A percentile compares a stretch with the other conserved stretches of the same genome.
Evolutionary conservation across 2,329 filamentous ascomycete genomes (phyloP).

Genomic region (Phoma sp.): DNA sequence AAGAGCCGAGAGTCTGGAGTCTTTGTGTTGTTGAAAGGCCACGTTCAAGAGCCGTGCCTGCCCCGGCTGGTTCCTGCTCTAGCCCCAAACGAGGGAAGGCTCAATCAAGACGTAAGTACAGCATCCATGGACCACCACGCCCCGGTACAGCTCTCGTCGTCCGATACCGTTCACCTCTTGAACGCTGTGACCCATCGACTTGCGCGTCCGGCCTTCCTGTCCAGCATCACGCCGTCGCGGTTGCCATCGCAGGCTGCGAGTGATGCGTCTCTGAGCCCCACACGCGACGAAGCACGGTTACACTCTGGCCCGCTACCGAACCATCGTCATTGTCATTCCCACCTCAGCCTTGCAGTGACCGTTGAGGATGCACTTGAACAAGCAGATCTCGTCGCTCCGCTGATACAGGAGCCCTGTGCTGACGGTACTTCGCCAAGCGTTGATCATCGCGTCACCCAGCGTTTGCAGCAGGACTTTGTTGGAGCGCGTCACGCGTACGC

Average conservation of each 20-base stretch:
- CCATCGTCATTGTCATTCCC: constrained; percentile 42
- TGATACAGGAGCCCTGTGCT: constrained; percentile 44
- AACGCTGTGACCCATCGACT: constrained; percentile 43
- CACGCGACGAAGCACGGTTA: constrained; percentile 41
- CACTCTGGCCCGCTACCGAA: constrained; percentile 27
- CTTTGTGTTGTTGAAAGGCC: constrained; percentile 35
- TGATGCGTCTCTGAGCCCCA: constrained; percentile 46
- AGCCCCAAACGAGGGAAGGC: constrained; percentile 40
- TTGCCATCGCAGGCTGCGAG: constrained; percentile 48
- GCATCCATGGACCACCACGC: constrained; percentile 35
- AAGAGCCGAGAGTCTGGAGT: constrained; percentile 5
- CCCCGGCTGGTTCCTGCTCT: constrained; percentile 23
- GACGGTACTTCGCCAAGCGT: constrained; percentile 37
- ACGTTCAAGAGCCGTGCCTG: constrained; percentile 29
- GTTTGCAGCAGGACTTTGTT: constrained; percentile 39
- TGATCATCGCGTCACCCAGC: constrained; percentile 31
- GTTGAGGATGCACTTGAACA: constrained; percentile 40
- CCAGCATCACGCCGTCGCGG: constrained; percentile 43
- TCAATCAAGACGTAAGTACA: constrained; percentile 33
- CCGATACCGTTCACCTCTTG: constrained; percentile 42
- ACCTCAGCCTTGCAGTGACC: constrained; percentile 38
- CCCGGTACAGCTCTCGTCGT: constrained; percentile 24
- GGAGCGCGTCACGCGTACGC: constrained; percentile 37
- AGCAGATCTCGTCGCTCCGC: constrained; percentile 39
- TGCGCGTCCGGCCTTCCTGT: constrained; percentile 43